Percentiles rank a stretch among this genome's conserved stretches.
Evolutionary conservation across 2,329 filamentous ascomycete genomes (phyloP).

Genomic region (Xylogone sp.): DNA sequence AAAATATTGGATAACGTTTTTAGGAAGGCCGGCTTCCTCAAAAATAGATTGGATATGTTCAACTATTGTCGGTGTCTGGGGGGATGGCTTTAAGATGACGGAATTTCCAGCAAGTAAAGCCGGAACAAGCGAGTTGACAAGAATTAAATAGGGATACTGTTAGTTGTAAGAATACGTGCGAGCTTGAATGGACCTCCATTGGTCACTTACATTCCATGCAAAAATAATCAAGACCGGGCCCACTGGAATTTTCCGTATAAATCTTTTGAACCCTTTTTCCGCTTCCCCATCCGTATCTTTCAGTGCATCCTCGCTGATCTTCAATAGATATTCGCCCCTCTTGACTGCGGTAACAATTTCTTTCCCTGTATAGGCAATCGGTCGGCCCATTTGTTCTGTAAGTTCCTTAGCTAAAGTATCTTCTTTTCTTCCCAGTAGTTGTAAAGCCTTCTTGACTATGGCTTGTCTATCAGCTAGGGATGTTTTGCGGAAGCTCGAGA

Average conservation of each 20-base stretch:
- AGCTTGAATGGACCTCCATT: too few relatives aligned
- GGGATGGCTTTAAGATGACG: constrained; percentile 91
- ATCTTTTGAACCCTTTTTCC: constrained; percentile 86
- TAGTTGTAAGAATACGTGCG: constrained; percentile 2
- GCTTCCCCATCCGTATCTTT: constrained; percentile 77
- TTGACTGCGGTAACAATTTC: constrained; percentile 84
- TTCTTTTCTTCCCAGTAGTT: constrained; percentile 64
- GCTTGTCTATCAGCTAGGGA: constrained; percentile 70
- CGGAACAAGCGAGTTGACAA: constrained; percentile 88
- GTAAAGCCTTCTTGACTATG: constrained; percentile 77
- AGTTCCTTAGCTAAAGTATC: constrained; percentile 81
- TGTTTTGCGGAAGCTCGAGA: constrained; percentile 72
- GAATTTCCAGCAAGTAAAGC: constrained; percentile 88
- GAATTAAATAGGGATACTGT: constrained; percentile 90
- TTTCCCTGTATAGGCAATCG: constrained; percentile 79
- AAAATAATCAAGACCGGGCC: constrained; percentile 88
- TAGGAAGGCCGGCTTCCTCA: constrained; percentile 72
- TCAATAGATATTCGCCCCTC: constrained; percentile 80
- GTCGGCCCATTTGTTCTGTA: constrained; percentile 92
- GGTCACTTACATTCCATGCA: constrained; percentile 81
- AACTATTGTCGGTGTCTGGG: constrained; percentile 88
- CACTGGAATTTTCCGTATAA: constrained; percentile 82
- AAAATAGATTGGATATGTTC: constrained; percentile 81
- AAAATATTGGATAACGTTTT: constrained; percentile 86
- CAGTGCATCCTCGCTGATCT: constrained; percentile 74